phyloP scores from a whole-genome alignment of 73 alveolate species.

The Urostyla sp. region DNA sequence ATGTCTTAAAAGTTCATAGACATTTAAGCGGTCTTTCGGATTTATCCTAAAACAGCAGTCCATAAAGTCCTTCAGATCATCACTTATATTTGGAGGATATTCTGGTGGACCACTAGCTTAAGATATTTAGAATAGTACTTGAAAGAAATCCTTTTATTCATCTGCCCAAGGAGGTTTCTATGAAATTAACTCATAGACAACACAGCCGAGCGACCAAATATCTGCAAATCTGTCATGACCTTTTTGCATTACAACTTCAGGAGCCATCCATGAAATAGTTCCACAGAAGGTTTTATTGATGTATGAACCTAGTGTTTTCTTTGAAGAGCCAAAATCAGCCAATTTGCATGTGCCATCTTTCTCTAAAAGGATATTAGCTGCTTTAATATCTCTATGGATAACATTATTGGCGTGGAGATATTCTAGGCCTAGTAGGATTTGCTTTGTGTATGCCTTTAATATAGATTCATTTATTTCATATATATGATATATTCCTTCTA shows the following conservation, averaged over 20 bases:
- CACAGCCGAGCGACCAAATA: conserved; percentile 92
- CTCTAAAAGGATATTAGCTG: conserved; percentile 89
- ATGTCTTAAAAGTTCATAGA: conserved; percentile 79
- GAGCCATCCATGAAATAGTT: conserved; percentile 94
- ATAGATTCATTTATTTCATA: conserved; percentile 78
- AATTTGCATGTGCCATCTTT: conserved; percentile 86
- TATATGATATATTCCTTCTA: conserved; percentile 60
- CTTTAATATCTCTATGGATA: conserved; percentile 94
- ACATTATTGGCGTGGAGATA: conserved; percentile 87
- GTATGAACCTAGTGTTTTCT: conserved; percentile 41
- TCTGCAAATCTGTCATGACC: conserved; percentile 85
- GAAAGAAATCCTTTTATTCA: conserved; percentile 57
- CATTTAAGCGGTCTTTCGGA: conserved; percentile 79
- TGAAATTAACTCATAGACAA: conserved; percentile 82
- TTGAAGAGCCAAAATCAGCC: conserved; percentile 95
- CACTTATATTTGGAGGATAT: conserved; percentile 79
- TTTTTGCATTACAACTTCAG: conserved; percentile 78
- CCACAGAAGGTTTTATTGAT: conserved; percentile 54
- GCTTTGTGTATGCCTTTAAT: conserved; percentile 76
- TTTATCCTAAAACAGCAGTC: conserved; percentile 81
- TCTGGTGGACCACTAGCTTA: conserved; percentile 77
- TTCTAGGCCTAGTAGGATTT: conserved; percentile 91
- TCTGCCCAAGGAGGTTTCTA: conserved; percentile 85
- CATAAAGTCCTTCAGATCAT: conserved; percentile 68
- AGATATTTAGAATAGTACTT: conserved; percentile 68